Evolutionary conservation across 2,329 filamentous ascomycete genomes (phyloP).

Genomic region (Alternaria solani): DNA sequence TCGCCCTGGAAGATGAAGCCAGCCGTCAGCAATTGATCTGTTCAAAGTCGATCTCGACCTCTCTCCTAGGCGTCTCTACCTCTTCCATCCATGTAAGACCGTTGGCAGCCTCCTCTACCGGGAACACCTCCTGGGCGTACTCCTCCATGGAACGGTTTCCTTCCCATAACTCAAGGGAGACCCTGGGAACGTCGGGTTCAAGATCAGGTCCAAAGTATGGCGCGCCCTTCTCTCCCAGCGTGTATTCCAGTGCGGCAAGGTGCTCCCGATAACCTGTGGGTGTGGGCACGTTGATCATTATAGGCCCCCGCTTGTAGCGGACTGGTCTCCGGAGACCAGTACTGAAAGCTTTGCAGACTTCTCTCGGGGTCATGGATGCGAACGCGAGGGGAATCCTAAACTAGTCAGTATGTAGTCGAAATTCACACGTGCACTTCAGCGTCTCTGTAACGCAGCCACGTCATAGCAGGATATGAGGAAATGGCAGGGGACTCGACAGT

Average conservation of each 20-base stretch:
- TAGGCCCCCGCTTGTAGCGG: constrained; percentile 77
- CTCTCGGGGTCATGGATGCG: constrained; percentile 81
- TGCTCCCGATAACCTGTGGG: constrained; percentile 90
- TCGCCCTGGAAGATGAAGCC: constrained; percentile 41
- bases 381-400: constrained; percentile 85
- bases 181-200: constrained; percentile 69
- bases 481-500: constrained; percentile 19
- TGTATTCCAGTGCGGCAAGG: constrained; percentile 70
- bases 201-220: constrained; percentile 70
- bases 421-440: constrained; percentile 24
- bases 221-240: constrained; percentile 66
- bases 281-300: constrained; percentile 85
- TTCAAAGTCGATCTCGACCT: constrained; percentile 47
- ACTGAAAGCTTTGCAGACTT: constrained; percentile 83
- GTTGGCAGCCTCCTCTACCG: constrained; percentile 92
- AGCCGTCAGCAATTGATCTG: constrained; percentile 50
- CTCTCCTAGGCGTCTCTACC: constrained; percentile 50
- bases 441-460: constrained; percentile 12
- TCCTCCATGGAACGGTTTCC: constrained; percentile 90
- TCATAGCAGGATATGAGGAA: constrained; percentile 18
- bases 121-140: constrained; percentile 93
- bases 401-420: constrained; percentile 37
- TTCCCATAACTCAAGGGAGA: constrained; percentile 87
- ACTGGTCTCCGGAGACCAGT: constrained; percentile 80
- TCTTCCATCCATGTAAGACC: constrained; percentile 90